Percentiles rank a stretch among this genome's conserved stretches.
Evolutionary conservation across 257 asterid species (phyloP).

Genomic region (Mentha longifolia): DNA sequence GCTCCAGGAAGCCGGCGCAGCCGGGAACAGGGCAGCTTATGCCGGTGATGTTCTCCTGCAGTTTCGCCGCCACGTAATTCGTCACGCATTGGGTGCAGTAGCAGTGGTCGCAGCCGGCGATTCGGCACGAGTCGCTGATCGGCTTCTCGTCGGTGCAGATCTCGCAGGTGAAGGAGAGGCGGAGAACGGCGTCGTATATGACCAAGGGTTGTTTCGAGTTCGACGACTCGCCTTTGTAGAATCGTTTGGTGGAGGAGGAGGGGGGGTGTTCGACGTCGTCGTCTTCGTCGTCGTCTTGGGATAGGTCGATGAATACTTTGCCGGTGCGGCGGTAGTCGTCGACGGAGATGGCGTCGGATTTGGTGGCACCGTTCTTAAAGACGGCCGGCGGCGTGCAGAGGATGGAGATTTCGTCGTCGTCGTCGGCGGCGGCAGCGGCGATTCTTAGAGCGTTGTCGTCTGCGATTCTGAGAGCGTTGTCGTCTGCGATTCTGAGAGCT

Average conservation of each 20-base stretch:
- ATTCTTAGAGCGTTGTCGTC: conserved; percentile 19
- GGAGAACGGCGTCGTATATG: conserved; percentile 18
- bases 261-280: conserved; percentile 29
- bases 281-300: conserved; percentile 28
- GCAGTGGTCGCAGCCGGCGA: conserved; percentile 52
- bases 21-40: conserved; percentile 57
- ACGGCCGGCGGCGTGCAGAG: conserved; percentile 19
- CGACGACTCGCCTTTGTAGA: conserved; percentile 55
- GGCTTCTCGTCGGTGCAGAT: conserved; percentile 63
- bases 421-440: conserved; percentile 13
- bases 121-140: conserved; percentile 26
- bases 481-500: conserved; percentile 14
- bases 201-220: conserved; percentile 21
- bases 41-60: conserved; percentile 45
- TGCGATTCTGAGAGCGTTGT: too few relatives aligned
- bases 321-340: conserved; percentile 28
- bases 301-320: conserved; percentile 33
- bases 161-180: conserved; percentile 44
- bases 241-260: conserved; percentile 2
- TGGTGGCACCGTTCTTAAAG: conserved; percentile 34
- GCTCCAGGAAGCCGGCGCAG: conserved; percentile 63
- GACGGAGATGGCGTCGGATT: conserved; percentile 44
- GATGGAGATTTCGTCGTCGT: conserved; percentile 40
- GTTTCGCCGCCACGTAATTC: conserved; percentile 55
- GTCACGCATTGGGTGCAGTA: conserved; percentile 55